Evolutionary conservation across 306 rosid genomes (phyloP), one percentile per base, ranked within the genome.

Genomic region (Prunus mira): DNA sequence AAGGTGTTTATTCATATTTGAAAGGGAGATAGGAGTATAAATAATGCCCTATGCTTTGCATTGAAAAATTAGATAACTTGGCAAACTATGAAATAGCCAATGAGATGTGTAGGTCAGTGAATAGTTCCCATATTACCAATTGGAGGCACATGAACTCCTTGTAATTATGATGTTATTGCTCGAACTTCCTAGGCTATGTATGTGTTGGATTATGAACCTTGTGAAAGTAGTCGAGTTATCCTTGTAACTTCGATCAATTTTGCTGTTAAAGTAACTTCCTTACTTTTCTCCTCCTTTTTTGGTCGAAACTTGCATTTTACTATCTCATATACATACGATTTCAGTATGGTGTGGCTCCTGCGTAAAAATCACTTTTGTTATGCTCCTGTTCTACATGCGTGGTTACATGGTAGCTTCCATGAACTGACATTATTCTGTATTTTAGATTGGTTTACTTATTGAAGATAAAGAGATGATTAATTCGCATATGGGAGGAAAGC

Each of bases 401-500:
- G 20, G 65, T 46, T 65, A 58, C 46, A 47, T 73, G 58, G 56
- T 58, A 27, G 47, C 69, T 74, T 63, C 68, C 72, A 43, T 72
- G 74, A 79, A 79, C 64, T 58, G 58, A 73, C 64, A 14, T 51
- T 38, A 25, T 32, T n/a, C 28, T 78, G 84, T 52, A 74, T 85
- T 83, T 86, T 87, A 92, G 99, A 89, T 91, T 82, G 93, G 89
- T 52, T 75, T 92, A 63, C 87, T 95, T 58, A 87, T 95, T 50
- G 99, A 95, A 85, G 99, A 95, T 88, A 91, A 72, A 84, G 97
- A 95, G 84, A 65, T 73, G 3, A 80, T 87, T 38, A 84, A 75
- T 79, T 95, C 98, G 24, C 81, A 24, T 72, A 95, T 95, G 98
- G 97, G 91, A 74, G 98, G 97, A 57, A 93, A 88, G 82, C 96